phyloP scores from a whole-genome alignment of 306 rosid genomes.

The Dalbergia oliveri region DNA sequence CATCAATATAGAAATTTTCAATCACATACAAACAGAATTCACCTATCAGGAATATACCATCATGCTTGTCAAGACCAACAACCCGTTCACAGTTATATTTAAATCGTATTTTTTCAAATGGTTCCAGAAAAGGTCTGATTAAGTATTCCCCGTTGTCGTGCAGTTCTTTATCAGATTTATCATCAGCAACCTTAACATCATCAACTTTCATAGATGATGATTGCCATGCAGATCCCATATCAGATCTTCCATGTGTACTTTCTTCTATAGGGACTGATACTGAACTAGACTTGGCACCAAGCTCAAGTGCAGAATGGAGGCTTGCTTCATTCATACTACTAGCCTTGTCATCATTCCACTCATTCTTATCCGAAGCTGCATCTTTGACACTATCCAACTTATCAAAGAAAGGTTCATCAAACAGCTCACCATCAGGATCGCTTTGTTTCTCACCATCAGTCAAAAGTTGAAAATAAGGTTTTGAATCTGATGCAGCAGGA shows the following conservation, averaged over 20 bases:
- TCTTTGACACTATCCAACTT: constrained; percentile 67
- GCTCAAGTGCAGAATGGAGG: constrained; percentile 95
- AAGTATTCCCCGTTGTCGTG: constrained; percentile 92
- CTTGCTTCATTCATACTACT: constrained; percentile 94
- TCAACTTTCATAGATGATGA: constrained; percentile 76
- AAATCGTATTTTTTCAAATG: constrained; percentile 82
- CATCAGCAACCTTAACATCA: constrained; percentile 70
- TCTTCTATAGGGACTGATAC: constrained; percentile 77
- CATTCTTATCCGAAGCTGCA: constrained; percentile 66
- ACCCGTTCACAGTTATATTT: constrained; percentile 97
- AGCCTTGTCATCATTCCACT: constrained; percentile 91
- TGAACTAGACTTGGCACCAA: constrained; percentile 85
- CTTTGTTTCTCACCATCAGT: constrained; percentile 63
- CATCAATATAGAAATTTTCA: constrained; percentile 89
- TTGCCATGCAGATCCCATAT: constrained; percentile 81
- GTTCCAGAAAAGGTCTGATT: constrained; percentile 95
- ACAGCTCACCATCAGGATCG: constrained; percentile 66
- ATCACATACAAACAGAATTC: constrained; percentile 92
- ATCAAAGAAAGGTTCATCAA: constrained; percentile 65
- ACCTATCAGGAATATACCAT: constrained; percentile 96
- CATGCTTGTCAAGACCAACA: constrained; percentile 97
- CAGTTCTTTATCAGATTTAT: constrained; percentile 80
- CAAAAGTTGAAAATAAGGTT: constrained; percentile 69
- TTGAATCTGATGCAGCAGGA: constrained; percentile 65
- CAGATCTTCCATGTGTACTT: constrained; percentile 82